Percentiles rank a stretch among this genome's conserved stretches.
Conservation (phyloP, 2,329 filamentous ascomycete species). For the Talaromyces sp. region DNA sequence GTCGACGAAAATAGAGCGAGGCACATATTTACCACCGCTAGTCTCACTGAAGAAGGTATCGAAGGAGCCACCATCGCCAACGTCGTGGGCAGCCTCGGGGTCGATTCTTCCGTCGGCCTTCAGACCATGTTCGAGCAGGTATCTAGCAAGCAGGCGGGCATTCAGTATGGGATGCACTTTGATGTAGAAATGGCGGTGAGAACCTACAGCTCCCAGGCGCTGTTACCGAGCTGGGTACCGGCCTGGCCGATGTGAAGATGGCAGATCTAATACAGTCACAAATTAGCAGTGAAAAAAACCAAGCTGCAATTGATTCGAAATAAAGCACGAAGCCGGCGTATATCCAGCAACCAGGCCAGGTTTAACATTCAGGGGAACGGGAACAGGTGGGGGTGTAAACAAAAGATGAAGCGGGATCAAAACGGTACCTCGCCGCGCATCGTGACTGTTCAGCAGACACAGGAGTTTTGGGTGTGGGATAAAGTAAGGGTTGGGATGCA, state of each 20-base stretch:
- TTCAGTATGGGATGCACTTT: background rate
- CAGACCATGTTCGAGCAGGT: conserved; percentile 62
- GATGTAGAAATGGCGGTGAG: conserved; percentile 24
- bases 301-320: background rate
- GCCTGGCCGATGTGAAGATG: conserved; percentile 66
- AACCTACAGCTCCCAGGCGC: conserved; percentile 63
- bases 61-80: conserved; percentile 52
- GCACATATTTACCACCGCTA: conserved; percentile 60
- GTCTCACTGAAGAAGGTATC: conserved; percentile 66
- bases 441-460: conserved; percentile 4
- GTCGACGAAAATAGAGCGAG: conserved; percentile 63
- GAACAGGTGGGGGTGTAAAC: conserved; percentile 9
- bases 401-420: background rate
- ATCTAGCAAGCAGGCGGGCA: conserved; percentile 36
- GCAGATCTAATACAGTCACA: conserved; percentile 46
- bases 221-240: conserved; percentile 63
- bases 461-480: background rate
- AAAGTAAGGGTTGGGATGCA: background rate
- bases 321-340: background rate
- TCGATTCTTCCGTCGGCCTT: conserved; percentile 55
- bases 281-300: background rate
- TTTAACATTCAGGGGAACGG: conserved; percentile 9
- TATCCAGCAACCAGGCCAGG: background rate
- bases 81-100: conserved; percentile 46
- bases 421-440: conserved; percentile 13